Percentiles rank a stretch among this genome's conserved stretches.
phyloP scores from a whole-genome alignment of 2,329 filamentous ascomycete species.

The Penicillium olsonii region DNA sequence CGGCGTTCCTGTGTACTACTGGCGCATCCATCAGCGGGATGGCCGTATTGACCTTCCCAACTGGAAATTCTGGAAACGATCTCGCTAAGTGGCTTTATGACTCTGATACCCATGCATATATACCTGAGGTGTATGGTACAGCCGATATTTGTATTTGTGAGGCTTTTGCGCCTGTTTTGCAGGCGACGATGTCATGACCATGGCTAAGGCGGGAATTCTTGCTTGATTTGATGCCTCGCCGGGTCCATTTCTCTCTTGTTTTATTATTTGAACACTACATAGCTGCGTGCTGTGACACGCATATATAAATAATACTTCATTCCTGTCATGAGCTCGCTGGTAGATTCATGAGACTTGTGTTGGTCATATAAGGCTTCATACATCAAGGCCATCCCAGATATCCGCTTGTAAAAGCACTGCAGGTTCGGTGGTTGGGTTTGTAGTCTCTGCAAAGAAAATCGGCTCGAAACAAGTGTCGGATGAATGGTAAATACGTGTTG shows the following conservation, averaged over 20 bases:
- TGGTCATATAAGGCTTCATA: background rate
- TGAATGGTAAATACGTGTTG: slow-evolving; percentile 39
- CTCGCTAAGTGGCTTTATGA: slow-evolving; percentile 19
- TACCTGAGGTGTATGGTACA: slow-evolving; percentile 15
- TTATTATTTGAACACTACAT: slow-evolving; percentile 5
- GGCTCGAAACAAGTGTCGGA: slow-evolving; percentile 14
- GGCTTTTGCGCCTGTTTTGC: background rate
- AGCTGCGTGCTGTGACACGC: background rate
- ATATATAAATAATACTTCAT: background rate
- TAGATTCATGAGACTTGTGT: no score
- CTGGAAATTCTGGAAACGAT: slow-evolving; percentile 49
- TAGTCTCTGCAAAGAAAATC: slow-evolving; percentile 27
- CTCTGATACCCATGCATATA: slow-evolving; percentile 31
- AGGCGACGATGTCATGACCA: slow-evolving; percentile 22
- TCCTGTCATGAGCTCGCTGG: no score
- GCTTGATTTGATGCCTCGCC: slow-evolving; percentile 3
- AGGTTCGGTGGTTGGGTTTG: background rate
- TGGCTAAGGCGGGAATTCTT: slow-evolving; percentile 8
- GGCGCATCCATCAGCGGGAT: slow-evolving; percentile 71
- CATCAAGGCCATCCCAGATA: slow-evolving; percentile 28
- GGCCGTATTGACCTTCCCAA: slow-evolving; percentile 34
- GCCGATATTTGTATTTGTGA: slow-evolving; percentile 2
- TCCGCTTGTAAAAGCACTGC: slow-evolving; percentile 19
- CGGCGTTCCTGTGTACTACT: slow-evolving; percentile 87
- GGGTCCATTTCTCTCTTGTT: slow-evolving; percentile 5